These are phyloP conservation scores for Yueomyces sinensis DNA, from an alignment of 805 yeast genomes.

Conservation along the genomic window DNA sequence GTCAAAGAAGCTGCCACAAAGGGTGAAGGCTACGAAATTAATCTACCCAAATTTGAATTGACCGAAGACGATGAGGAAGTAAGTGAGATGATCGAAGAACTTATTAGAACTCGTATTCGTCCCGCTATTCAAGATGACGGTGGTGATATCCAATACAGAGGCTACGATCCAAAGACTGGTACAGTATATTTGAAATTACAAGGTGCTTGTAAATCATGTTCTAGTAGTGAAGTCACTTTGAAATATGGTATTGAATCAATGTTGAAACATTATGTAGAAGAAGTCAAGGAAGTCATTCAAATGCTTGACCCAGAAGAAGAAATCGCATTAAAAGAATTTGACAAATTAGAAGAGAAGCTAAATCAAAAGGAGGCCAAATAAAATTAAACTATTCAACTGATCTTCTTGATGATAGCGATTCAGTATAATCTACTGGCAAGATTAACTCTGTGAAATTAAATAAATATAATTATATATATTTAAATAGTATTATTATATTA, in stretches of 20 bases:
- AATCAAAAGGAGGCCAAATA: too few relatives aligned
- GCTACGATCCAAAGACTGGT: slow-evolving; percentile 76
- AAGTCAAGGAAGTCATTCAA: slow-evolving; percentile 79
- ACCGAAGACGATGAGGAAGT: slow-evolving; percentile 66
- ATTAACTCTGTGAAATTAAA: too few relatives aligned
- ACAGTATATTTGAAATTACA: slow-evolving; percentile 77
- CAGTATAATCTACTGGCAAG: too few relatives aligned
- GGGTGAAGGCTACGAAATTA: slow-evolving; percentile 24
- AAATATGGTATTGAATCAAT: slow-evolving; percentile 95
- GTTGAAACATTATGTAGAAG: slow-evolving; percentile 95
- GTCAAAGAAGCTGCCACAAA: slow-evolving; percentile 25
- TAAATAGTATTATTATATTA: too few relatives aligned
- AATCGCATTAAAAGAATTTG: slow-evolving; percentile 71
- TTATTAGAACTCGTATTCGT: slow-evolving; percentile 85
- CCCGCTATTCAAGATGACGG: slow-evolving; percentile 99
- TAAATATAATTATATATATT: too few relatives aligned
- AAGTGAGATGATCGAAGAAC: slow-evolving; percentile 79
- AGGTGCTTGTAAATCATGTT: slow-evolving; percentile 95
- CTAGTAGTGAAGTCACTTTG: slow-evolving; percentile 79
- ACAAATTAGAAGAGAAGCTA: slow-evolving; percentile 54
- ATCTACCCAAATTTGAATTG: slow-evolving; percentile 19
- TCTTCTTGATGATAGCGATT: too few relatives aligned
- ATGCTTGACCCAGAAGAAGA: slow-evolving; percentile 68
- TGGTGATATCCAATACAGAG: slow-evolving; percentile 86
- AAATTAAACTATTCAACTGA: too few relatives aligned